Evolutionary conservation across 2,329 filamentous ascomycete species (phyloP).

Genomic region (Cladophialophora psammophila): DNA sequence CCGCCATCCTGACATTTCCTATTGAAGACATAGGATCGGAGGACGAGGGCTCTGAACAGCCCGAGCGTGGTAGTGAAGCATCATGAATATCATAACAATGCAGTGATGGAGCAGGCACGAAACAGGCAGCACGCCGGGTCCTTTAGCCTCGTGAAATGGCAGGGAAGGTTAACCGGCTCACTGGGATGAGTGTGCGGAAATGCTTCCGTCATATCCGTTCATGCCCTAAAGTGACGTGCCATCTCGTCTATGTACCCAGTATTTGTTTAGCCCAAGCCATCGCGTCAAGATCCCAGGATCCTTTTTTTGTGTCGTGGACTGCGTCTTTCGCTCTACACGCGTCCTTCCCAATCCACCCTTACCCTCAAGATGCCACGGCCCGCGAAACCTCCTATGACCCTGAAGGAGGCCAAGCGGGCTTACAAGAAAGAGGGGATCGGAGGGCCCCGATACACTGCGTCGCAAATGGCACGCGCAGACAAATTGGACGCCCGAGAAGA

Average conservation of each 20-base stretch:
- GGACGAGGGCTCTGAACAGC: slow-evolving; percentile 51
- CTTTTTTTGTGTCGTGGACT: background rate
- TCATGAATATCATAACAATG: slow-evolving; percentile 12
- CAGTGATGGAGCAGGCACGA: background rate
- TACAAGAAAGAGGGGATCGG: slow-evolving; percentile 34
- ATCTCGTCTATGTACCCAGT: no score
- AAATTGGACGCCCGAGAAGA: slow-evolving; percentile 36
- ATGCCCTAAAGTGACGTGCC: slow-evolving; percentile 18
- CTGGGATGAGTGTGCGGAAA: background rate
- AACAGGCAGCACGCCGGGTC: no score
- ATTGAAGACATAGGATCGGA: slow-evolving; percentile 81
- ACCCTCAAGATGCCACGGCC: slow-evolving; percentile 31
- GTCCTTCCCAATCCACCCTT: background rate
- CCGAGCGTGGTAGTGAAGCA: slow-evolving; percentile 27
- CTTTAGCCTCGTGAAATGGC: background rate
- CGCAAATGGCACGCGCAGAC: slow-evolving; percentile 38
- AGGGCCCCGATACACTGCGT: slow-evolving; percentile 35
- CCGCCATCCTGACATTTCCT: slow-evolving; percentile 89
- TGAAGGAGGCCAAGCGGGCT: slow-evolving; percentile 40
- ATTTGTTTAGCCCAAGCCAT: slow-evolving; percentile 15
- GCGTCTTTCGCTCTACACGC: background rate
- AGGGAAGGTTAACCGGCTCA: background rate
- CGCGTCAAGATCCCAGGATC: slow-evolving; percentile 1
- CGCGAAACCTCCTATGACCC: slow-evolving; percentile 38
- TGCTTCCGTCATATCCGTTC: background rate